phyloP scores from a whole-genome alignment of 73 alveolate species.

The Tetrahymena borealis region DNA sequence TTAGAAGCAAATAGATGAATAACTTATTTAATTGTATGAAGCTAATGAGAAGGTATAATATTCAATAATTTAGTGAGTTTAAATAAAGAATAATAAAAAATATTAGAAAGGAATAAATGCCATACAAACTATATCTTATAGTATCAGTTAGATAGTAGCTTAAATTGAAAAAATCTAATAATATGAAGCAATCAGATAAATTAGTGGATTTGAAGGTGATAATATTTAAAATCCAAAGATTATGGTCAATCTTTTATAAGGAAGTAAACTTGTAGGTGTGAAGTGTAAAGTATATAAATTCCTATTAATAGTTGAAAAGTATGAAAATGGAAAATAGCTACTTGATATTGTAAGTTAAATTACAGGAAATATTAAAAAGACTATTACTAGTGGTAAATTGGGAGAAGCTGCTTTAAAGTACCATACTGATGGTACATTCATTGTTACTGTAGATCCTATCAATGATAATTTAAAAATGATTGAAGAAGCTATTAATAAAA shows the following conservation, averaged over 20 bases:
- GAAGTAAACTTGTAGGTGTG: slow-evolving; percentile 31
- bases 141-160: not conserved
- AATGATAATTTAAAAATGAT: slow-evolving; percentile 34
- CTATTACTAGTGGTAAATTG: slow-evolving; percentile 23
- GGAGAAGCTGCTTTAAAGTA: slow-evolving; percentile 37
- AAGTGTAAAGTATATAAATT: slow-evolving; percentile 29
- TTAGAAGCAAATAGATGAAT: not conserved
- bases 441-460: slow-evolving; percentile 27
- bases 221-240: not conserved
- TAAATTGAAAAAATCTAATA: not conserved
- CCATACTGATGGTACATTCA: slow-evolving; percentile 36
- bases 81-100: no score
- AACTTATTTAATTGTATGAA: not conserved
- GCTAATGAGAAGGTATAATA: not conserved
- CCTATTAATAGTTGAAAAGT: slow-evolving; percentile 11
- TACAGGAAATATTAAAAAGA: slow-evolving; percentile 12
- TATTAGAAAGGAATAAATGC: not conserved
- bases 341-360: not conserved
- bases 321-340: not conserved
- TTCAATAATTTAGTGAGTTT: no score
- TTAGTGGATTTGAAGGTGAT: slow-evolving; percentile 3
- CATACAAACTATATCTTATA: not conserved
- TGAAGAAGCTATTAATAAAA: slow-evolving; percentile 33
- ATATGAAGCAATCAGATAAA: not conserved
- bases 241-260: slow-evolving; percentile 18